Percentiles rank a stretch among this genome's conserved stretches.
Conservation (phyloP, 2,329 filamentous ascomycete species). For the Leptographium wingfieldii region DNA sequence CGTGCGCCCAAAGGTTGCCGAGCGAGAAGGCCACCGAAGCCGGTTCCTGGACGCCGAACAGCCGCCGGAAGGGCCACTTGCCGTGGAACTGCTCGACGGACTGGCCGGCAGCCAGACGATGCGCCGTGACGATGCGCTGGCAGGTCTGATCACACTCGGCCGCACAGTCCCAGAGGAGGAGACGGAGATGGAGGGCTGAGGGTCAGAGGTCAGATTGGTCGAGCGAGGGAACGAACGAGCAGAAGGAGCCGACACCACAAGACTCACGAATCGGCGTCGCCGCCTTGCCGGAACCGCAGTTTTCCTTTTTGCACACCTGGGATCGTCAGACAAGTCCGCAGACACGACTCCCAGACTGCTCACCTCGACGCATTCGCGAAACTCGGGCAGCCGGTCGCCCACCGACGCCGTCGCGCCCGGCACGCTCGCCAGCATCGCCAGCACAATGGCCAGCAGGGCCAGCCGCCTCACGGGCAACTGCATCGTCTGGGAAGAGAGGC, state of each 20-base stretch:
- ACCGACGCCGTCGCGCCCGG: slow-evolving; percentile 51
- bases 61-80: slow-evolving; percentile 92
- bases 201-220: neutral
- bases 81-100: slow-evolving; percentile 87
- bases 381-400: slow-evolving; percentile 79
- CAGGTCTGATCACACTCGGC: slow-evolving; percentile 96
- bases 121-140: slow-evolving; percentile 78
- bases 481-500: neutral
- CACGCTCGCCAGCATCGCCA: slow-evolving; percentile 25
- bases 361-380: slow-evolving; percentile 76
- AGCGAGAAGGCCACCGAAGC: slow-evolving; percentile 88
- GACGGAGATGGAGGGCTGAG: slow-evolving; percentile 66
- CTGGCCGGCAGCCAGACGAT: slow-evolving; percentile 51
- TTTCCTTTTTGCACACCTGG: slow-evolving; percentile 68
- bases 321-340: neutral
- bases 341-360: slow-evolving; percentile 9
- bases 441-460: slow-evolving; percentile 2
- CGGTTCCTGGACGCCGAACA: slow-evolving; percentile 89
- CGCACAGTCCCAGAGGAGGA: slow-evolving; percentile 85
- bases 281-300: slow-evolving; percentile 54
- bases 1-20: slow-evolving; percentile 81
- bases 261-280: slow-evolving; percentile 57
- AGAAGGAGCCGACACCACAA: no score
- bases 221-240: no score
- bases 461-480: neutral